Base-by-base conservation (phyloP, 2,329 filamentous ascomycete genomes). In the Byssoonygena ceratinophila region DNA sequence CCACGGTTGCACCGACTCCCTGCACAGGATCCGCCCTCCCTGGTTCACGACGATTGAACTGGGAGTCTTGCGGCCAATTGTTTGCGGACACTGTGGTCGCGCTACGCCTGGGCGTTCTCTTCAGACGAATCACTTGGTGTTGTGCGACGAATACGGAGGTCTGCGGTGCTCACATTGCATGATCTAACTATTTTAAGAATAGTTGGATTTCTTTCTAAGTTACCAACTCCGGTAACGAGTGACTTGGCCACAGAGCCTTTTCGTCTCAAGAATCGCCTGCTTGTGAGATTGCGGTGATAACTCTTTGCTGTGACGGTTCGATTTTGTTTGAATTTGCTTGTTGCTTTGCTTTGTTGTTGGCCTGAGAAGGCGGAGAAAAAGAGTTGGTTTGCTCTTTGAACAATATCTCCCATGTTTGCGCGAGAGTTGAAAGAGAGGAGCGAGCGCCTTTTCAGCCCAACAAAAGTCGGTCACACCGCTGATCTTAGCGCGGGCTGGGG, bases 401-500 rank as follows among this genome's bases (percentile, higher is more conserved):
- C 6, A 12, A 7, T 34, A 8, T 14, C 5, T 12, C 4, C 34
- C 34, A 37, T 16, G n/a, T 37, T 18, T 18, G 34, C 34, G 16
- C 6, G 34, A 9, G 6, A 7, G 3, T 44, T 22, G 14, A 11
- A 7, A 12, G 8, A 2, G 18, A 22, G 29, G 22, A 11, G 25
- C 22, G 8, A 16, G 23, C 27, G n/a, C n/a, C n/a, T n/a, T 45
- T 29, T 14, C 44, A 46, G 44, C 44, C 44, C 16, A 34, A 46
- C 29, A 34, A 23, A 1, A 5, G 9, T 11, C 20, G 31, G 27
- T 25, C 31, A 29, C 49, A 46, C 49, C 31, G 41, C 48, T 18
- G 48, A 23, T 27, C 53, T 47, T 52, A 43, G 41, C 47, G 34
- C 40, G 48, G 48, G 43, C 31, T 52, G 25, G 16, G 25, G 16